These are phyloP conservation scores for Diaporthe humulicola DNA, from an alignment of 2,329 filamentous ascomycete genomes.

Conservation along the genomic window DNA sequence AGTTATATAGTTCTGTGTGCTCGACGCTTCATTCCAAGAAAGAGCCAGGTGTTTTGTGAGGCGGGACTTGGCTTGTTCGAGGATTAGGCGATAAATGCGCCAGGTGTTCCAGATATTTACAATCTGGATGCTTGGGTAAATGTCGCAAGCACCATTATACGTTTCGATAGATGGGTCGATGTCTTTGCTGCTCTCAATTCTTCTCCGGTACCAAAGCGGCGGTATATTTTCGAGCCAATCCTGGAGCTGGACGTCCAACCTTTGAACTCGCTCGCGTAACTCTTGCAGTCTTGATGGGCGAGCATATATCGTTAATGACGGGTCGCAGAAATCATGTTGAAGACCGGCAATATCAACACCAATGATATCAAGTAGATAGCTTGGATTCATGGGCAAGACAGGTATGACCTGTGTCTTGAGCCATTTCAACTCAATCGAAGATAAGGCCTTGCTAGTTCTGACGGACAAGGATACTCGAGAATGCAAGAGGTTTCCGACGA, in stretches of 20 bases:
- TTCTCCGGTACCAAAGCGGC: background rate
- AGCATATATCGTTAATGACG: background rate
- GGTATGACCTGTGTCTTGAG: background rate
- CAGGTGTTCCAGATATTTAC: slow-evolving; percentile 14
- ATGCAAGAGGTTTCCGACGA: background rate
- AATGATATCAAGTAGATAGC: background rate
- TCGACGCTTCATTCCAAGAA: background rate
- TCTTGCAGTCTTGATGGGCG: background rate
- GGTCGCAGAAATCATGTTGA: background rate
- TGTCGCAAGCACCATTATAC: background rate
- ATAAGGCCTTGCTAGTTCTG: background rate
- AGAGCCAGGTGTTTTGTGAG: background rate
- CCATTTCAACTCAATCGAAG: background rate
- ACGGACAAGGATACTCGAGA: background rate
- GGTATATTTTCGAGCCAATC: background rate
- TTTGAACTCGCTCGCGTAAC: background rate
- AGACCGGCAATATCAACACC: background rate
- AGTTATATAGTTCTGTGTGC: too few species aligned
- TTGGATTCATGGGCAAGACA: background rate
- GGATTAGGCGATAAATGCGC: background rate
- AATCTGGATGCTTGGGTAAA: slow-evolving; percentile 8
- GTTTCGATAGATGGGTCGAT: background rate
- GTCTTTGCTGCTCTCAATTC: background rate
- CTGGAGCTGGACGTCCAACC: background rate
- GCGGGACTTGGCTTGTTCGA: background rate